Conservation (phyloP, 768 basidiomycete genomes). For the Auriscalpium microsporum region DNA sequence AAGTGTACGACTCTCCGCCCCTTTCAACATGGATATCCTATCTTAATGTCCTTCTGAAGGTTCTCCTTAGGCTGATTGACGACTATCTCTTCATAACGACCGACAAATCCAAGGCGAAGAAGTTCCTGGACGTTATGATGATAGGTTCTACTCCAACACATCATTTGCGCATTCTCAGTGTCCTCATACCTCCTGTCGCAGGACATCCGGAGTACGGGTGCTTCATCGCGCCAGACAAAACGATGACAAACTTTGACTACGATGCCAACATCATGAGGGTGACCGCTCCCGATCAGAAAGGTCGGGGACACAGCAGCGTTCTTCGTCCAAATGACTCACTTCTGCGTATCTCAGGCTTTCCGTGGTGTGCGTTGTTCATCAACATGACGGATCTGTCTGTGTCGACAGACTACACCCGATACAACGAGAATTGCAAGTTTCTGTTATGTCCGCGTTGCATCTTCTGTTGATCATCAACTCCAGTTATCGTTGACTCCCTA, state of each 20-base stretch:
- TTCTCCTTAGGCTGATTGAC: constrained; percentile 82
- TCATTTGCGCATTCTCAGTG: background rate
- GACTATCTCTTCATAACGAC: constrained; percentile 90
- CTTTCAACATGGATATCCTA: background rate
- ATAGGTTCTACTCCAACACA: constrained; percentile 37
- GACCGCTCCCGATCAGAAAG: constrained; percentile 36
- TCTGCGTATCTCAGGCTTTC: constrained; percentile 50
- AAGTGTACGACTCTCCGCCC: constrained; percentile 38
- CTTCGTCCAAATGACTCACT: background rate
- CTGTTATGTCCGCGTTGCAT: background rate
- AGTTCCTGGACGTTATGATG: constrained; percentile 72
- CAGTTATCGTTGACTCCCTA: constrained; percentile 59
- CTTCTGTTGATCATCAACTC: background rate
- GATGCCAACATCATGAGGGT: constrained; percentile 44
- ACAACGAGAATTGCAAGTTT: constrained; percentile 46
- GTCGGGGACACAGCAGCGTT: constrained; percentile 21
- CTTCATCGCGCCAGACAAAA: constrained; percentile 83
- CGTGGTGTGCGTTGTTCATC: constrained; percentile 89
- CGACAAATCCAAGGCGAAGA: constrained; percentile 43
- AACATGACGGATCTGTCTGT: constrained; percentile 71
- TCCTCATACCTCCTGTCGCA: constrained; percentile 16
- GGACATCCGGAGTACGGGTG: constrained; percentile 96
- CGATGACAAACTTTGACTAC: constrained; percentile 77
- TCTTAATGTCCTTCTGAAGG: constrained; percentile 30
- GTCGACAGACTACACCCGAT: constrained; percentile 69